Percentiles rank a stretch among this genome's conserved stretches.
Conservation (phyloP, 1,284 basidiomycete species). For the Apiotrichum domesticum region DNA sequence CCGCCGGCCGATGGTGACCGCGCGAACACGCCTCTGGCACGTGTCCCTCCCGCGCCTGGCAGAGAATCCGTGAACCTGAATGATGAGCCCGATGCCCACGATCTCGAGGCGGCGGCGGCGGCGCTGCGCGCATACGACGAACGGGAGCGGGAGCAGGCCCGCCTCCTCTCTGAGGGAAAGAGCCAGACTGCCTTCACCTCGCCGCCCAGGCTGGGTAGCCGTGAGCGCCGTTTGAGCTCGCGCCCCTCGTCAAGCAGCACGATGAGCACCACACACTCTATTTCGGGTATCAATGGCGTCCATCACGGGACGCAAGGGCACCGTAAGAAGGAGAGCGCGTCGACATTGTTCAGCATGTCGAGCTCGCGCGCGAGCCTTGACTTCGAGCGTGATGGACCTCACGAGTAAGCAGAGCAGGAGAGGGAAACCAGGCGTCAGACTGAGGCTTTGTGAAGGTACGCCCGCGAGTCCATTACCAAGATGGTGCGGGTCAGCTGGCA, state of each 20-base stretch:
- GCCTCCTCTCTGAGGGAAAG: constrained; percentile 26
- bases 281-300: background rate
- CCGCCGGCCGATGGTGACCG: background rate
- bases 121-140: constrained; percentile 33
- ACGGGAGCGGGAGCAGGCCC: constrained; percentile 26
- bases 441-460: no score
- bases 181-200: constrained; percentile 23
- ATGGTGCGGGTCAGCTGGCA: background rate
- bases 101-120: constrained; percentile 10
- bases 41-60: constrained; percentile 23
- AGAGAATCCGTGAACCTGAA: constrained; percentile 3
- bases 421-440: no score
- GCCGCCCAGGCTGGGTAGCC: constrained; percentile 16
- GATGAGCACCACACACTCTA: background rate
- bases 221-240: constrained; percentile 2
- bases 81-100: constrained; percentile 3
- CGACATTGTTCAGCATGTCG: constrained; percentile 27
- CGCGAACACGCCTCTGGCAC: constrained; percentile 18
- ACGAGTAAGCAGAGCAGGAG: background rate
- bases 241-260: background rate
- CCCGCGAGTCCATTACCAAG: background rate
- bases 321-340: constrained; percentile 13
- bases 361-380: background rate
- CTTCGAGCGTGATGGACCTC: background rate
- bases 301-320: background rate